A percentile compares a stretch with the other conserved stretches of the same genome.
Conservation (phyloP, 768 basidiomycete species). For the Chlorophyllum brunneum region DNA sequence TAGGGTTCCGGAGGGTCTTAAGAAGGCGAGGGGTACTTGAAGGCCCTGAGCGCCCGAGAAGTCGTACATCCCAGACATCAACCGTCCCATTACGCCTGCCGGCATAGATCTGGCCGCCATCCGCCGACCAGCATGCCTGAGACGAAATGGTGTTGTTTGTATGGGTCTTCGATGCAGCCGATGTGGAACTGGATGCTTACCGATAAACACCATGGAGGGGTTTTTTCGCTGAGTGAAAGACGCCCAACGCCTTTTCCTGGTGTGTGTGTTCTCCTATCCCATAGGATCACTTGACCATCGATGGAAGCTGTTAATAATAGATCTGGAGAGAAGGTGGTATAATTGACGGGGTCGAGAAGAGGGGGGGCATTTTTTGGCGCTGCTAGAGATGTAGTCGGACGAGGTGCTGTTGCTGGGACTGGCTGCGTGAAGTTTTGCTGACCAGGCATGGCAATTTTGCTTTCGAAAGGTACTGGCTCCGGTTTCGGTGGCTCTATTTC, state of each 20-base stretch:
- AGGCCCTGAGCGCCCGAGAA: conserved; percentile 61
- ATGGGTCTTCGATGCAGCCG: background rate
- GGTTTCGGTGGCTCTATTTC: conserved; percentile 11
- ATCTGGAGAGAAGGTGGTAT: conserved; percentile 71
- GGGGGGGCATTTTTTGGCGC: conserved; percentile 77
- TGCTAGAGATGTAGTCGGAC: conserved; percentile 32
- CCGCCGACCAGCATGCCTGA: conserved; percentile 92
- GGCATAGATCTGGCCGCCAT: conserved; percentile 85
- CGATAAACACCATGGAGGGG: conserved; percentile 94
- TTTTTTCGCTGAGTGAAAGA: conserved; percentile 87
- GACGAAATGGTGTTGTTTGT: background rate
- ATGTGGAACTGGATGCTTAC: conserved; percentile 42
- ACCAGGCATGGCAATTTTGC: conserved; percentile 14
- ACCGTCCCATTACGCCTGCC: conserved; percentile 88
- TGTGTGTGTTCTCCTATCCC: conserved; percentile 76
- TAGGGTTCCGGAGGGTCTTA: conserved; percentile 81
- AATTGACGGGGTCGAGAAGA: conserved; percentile 57
- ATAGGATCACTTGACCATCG: conserved; percentile 89
- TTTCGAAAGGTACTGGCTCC: background rate
- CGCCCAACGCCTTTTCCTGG: conserved; percentile 73
- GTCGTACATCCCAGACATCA: conserved; percentile 93
- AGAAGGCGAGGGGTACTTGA: conserved; percentile 68
- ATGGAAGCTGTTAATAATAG: conserved; percentile 85
- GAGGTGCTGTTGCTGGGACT: conserved; percentile 12
- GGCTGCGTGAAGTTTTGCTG: conserved; percentile 13